phyloP scores from a whole-genome alignment of 2,329 filamentous ascomycete species.

The Fusarium virguliforme region DNA sequence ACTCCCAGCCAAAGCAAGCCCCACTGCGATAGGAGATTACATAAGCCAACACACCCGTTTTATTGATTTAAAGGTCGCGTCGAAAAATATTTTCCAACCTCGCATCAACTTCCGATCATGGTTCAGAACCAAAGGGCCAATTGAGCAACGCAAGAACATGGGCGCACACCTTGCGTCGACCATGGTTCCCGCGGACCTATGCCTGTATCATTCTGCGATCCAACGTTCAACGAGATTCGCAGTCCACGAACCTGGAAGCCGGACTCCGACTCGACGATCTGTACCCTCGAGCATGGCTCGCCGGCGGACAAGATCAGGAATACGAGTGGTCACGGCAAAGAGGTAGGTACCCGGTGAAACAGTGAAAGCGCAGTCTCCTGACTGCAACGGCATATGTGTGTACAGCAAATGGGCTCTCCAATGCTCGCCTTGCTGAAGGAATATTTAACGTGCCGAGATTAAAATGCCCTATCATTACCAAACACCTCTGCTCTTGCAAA shows the following conservation, averaged over 20 bases:
- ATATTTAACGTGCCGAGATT: slow-evolving; percentile 70
- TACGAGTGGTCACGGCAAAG: slow-evolving; percentile 26
- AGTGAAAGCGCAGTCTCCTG: slow-evolving; percentile 41
- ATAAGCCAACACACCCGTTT: slow-evolving; percentile 36
- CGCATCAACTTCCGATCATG: slow-evolving; percentile 10
- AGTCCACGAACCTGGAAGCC: slow-evolving; percentile 22
- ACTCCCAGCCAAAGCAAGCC: background rate
- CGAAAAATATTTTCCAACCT: slow-evolving; percentile 36
- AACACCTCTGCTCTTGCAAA: slow-evolving; percentile 64
- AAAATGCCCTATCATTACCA: slow-evolving; percentile 70
- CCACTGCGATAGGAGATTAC: slow-evolving; percentile 32
- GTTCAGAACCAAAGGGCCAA: background rate
- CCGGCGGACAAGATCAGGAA: slow-evolving; percentile 34
- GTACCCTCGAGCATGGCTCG: slow-evolving; percentile 18
- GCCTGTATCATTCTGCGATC: slow-evolving; percentile 19
- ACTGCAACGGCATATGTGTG: slow-evolving; percentile 69
- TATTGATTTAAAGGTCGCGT: slow-evolving; percentile 25
- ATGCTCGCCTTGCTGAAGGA: slow-evolving; percentile 72
- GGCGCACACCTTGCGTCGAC: background rate
- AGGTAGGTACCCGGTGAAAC: slow-evolving; percentile 35
- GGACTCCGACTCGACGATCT: slow-evolving; percentile 7
- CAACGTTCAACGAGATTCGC: slow-evolving; percentile 4
- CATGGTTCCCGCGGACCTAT: background rate
- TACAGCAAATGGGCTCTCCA: slow-evolving; percentile 70
- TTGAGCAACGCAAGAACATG: slow-evolving; percentile 2